Evolutionary conservation across 345 rosid species (phyloP).

Genomic region (Populus deltoides): DNA sequence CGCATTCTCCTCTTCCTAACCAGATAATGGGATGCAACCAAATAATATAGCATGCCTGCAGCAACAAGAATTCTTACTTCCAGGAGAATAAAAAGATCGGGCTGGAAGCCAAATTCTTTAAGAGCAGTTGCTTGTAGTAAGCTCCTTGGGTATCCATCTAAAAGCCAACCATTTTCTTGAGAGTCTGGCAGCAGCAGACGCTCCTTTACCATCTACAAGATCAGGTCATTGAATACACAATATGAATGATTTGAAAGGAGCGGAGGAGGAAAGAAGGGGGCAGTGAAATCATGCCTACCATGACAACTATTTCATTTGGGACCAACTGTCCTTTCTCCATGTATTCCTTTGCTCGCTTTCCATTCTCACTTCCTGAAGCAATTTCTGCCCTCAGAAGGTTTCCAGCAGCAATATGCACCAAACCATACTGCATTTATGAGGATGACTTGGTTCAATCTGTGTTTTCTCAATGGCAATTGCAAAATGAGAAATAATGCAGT

Average conservation of each 20-base stretch:
- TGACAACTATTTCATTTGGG: constrained; percentile 73
- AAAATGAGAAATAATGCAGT: constrained; percentile 14
- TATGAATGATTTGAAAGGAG: background rate
- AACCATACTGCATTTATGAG: constrained; percentile 70
- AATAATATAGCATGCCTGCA: background rate
- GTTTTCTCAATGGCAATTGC: constrained; percentile 16
- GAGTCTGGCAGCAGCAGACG: constrained; percentile 71
- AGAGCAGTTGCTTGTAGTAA: constrained; percentile 82
- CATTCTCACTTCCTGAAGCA: constrained; percentile 78
- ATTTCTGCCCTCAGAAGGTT: constrained; percentile 81
- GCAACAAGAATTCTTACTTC: constrained; percentile 49
- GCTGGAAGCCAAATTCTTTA: constrained; percentile 54
- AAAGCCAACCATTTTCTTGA: constrained; percentile 81
- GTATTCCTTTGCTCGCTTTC: constrained; percentile 68
- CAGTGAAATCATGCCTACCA: constrained; percentile 28
- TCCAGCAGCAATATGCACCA: constrained; percentile 92
- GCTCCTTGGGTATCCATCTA: constrained; percentile 97
- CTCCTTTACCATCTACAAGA: constrained; percentile 78
- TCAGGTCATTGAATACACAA: constrained; percentile 14
- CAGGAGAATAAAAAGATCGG: constrained; percentile 81
- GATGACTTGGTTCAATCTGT: constrained; percentile 31
- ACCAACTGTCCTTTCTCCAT: constrained; percentile 88
- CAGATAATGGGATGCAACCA: background rate
- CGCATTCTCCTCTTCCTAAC: background rate
- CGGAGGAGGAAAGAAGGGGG: background rate